phyloP scores from a whole-genome alignment of 2,329 filamentous ascomycete species.

The Sclerotinia minor region DNA sequence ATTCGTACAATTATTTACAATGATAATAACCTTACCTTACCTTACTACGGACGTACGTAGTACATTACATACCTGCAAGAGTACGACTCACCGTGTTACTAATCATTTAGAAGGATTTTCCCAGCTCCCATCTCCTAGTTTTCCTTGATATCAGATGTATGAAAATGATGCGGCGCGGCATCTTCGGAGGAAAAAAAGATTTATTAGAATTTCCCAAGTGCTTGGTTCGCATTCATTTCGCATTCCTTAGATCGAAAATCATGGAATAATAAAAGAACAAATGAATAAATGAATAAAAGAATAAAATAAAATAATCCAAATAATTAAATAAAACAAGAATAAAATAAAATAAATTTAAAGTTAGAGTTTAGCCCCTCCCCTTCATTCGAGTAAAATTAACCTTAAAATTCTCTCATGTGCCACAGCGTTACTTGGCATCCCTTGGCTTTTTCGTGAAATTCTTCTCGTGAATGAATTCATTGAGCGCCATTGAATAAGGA shows the following conservation, averaged over 20 bases:
- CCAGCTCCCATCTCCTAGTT: background rate
- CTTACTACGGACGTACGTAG: no score
- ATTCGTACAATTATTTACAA: background rate
- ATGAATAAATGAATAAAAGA: background rate
- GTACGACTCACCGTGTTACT: background rate
- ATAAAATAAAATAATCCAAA: background rate
- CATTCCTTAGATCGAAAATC: background rate
- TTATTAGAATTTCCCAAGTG: background rate
- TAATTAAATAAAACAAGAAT: background rate
- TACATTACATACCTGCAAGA: background rate
- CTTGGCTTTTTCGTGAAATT: background rate
- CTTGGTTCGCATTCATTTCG: background rate
- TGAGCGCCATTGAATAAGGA: background rate
- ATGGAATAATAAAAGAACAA: background rate
- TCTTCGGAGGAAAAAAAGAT: conserved; percentile 1
- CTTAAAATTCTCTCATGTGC: conserved; percentile 16
- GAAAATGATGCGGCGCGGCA: background rate
- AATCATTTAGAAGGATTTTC: background rate
- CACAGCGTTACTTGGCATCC: background rate
- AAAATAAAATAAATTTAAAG: background rate
- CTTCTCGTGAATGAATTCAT: background rate
- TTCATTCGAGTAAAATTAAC: conserved; percentile 18
- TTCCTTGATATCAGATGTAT: background rate
- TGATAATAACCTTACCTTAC: no score
- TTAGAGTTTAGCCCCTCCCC: conserved; percentile 12